phyloP scores from a whole-genome alignment of 148 eudicot species.

The Vaccinium macrocarpon region DNA sequence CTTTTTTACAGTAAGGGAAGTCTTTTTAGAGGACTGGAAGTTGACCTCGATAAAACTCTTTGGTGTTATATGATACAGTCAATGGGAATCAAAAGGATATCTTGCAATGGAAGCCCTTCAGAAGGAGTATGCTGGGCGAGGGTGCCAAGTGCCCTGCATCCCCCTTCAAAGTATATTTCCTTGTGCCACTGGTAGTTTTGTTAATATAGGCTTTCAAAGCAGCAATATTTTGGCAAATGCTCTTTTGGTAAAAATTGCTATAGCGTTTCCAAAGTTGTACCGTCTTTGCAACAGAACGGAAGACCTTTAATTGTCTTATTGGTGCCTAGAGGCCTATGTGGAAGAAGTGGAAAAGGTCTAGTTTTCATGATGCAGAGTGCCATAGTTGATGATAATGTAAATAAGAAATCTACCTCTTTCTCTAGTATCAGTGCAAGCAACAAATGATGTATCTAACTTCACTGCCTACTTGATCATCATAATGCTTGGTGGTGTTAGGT shows the following conservation, averaged over 20 bases:
- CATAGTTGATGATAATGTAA: not conserved
- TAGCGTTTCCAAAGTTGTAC: not conserved
- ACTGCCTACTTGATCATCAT: not conserved
- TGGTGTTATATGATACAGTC: not conserved
- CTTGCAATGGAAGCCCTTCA: not conserved
- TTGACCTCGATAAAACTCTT: not conserved
- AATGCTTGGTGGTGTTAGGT: not conserved
- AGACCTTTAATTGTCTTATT: not conserved
- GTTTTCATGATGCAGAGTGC: not conserved
- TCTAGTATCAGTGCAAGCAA: not conserved
- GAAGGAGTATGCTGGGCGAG: not conserved
- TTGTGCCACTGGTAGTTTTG: not conserved
- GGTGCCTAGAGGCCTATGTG: not conserved
- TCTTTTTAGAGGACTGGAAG: not conserved
- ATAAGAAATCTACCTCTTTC: not conserved
- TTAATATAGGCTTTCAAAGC: not conserved
- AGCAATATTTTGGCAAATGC: not conserved
- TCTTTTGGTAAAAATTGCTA: not conserved
- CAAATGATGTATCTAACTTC: not conserved
- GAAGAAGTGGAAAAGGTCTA: not conserved
- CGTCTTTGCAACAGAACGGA: not conserved
- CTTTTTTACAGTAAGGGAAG: not conserved
- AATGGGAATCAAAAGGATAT: not conserved
- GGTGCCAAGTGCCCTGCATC: constrained; percentile 3
- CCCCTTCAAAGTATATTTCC: not conserved